These are phyloP conservation scores for Pilaira anomala DNA, from an alignment of 192 early-diverging fungal species.

Conservation along the genomic window DNA sequence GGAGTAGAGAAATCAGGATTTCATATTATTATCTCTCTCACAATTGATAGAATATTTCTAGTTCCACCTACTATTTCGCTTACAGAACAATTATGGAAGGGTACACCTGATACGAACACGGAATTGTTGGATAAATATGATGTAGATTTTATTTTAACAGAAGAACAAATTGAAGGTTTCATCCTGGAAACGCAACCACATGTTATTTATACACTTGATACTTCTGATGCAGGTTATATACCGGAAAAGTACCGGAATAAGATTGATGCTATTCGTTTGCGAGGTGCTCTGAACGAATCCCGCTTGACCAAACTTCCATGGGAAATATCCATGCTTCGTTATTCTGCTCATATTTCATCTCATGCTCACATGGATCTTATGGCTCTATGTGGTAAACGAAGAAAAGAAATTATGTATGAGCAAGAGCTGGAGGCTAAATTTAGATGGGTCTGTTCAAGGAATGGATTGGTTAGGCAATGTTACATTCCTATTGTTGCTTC, in stretches of 20 bases:
- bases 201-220: constrained; percentile 50
- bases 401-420: constrained; percentile 63
- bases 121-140: constrained; percentile 60
- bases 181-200: constrained; percentile 48
- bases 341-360: constrained; percentile 68
- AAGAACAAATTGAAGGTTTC: constrained; percentile 50
- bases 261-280: constrained; percentile 29
- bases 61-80: constrained; percentile 65
- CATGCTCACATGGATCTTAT: constrained; percentile 82
- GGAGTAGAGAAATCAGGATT: constrained; percentile 75
- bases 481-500: constrained; percentile 84
- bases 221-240: constrained; percentile 41
- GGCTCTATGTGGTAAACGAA: constrained; percentile 41
- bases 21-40: constrained; percentile 68
- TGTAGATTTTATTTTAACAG: constrained; percentile 64
- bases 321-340: constrained; percentile 75
- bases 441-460: constrained; percentile 63
- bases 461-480: constrained; percentile 69
- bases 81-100: constrained; percentile 83
- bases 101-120: constrained; percentile 57
- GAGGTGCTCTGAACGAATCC: constrained; percentile 66
- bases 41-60: constrained; percentile 56
- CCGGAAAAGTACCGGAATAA: not conserved
- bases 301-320: constrained; percentile 75
- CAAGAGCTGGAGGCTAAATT: constrained; percentile 76